These are phyloP conservation scores for Sarocladium brachiariae DNA, from an alignment of 2,329 filamentous ascomycete genomes.

Conservation along the genomic window DNA sequence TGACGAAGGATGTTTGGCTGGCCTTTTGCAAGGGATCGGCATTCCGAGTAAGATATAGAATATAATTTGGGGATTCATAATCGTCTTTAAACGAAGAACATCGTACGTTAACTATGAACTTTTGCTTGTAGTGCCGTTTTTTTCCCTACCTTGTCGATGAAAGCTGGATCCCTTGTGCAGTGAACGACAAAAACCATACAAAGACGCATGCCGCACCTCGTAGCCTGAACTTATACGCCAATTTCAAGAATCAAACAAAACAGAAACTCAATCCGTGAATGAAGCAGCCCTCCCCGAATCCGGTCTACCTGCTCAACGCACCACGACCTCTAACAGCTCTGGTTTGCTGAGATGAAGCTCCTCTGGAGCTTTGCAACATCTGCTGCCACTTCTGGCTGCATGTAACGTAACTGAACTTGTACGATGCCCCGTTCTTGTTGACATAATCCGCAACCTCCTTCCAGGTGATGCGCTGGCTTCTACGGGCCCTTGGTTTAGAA, in stretches of 20 bases:
- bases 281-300: too few species aligned
- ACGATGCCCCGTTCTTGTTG: slow-evolving; percentile 42
- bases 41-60: slow-evolving; percentile 16
- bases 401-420: slow-evolving; percentile 36
- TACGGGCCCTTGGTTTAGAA: background rate
- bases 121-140: too few species aligned
- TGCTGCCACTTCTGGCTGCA: slow-evolving; percentile 8
- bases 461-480: slow-evolving; percentile 43
- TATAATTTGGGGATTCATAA: too few species aligned
- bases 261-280: too few species aligned
- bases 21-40: slow-evolving; percentile 24
- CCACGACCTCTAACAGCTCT: background rate
- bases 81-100: too few species aligned
- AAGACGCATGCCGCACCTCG: too few species aligned
- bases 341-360: background rate
- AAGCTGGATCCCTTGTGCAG: too few species aligned
- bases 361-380: background rate
- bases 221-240: too few species aligned
- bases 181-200: too few species aligned
- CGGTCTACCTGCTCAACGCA: background rate
- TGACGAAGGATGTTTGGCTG: slow-evolving; percentile 20
- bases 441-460: slow-evolving; percentile 51
- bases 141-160: too few species aligned
- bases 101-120: too few species aligned
- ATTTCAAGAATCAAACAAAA: too few species aligned